These are phyloP conservation scores for Trebouxia gelatinosa DNA, from an alignment of 163 green algal species.

Conservation along the genomic window DNA sequence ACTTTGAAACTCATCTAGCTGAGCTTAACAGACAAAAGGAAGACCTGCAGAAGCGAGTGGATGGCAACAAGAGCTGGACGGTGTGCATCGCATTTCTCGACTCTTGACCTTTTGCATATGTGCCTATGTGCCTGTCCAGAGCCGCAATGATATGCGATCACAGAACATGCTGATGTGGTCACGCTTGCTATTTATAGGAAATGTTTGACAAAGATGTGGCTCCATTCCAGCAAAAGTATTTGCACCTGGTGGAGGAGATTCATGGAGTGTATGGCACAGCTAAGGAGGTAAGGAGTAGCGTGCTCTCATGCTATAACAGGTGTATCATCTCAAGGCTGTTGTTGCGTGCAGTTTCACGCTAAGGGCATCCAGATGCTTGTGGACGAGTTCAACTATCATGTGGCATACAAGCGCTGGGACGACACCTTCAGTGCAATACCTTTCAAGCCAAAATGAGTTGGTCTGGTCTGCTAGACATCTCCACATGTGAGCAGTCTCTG, in stretches of 20 bases:
- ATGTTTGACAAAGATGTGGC: conserved; percentile 32
- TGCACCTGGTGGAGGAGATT: conserved; percentile 53
- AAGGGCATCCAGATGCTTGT: conserved; percentile 61
- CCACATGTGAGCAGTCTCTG: background rate
- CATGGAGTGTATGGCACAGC: conserved; percentile 55
- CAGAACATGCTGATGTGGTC: background rate
- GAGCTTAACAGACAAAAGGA: conserved; percentile 43
- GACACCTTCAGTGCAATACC: conserved; percentile 53
- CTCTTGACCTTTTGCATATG: background rate
- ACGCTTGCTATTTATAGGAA: background rate
- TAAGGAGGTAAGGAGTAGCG: conserved; percentile 55
- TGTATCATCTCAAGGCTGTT: too few species aligned
- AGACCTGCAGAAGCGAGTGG: conserved; percentile 47
- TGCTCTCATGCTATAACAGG: too few species aligned
- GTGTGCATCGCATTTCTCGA: too few species aligned
- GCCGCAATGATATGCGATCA: background rate
- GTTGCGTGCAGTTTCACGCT: conserved; percentile 45
- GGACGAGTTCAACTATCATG: conserved; percentile 63
- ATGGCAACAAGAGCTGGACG: conserved; percentile 59
- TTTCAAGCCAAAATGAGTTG: conserved; percentile 19
- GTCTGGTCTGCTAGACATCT: background rate
- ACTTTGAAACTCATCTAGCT: conserved; percentile 56
- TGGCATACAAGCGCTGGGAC: conserved; percentile 63
- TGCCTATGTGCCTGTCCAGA: background rate
- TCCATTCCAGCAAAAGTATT: conserved; percentile 58